phyloP scores from a whole-genome alignment of 2,329 filamentous ascomycete genomes.

The Colletotrichum acutatum region DNA sequence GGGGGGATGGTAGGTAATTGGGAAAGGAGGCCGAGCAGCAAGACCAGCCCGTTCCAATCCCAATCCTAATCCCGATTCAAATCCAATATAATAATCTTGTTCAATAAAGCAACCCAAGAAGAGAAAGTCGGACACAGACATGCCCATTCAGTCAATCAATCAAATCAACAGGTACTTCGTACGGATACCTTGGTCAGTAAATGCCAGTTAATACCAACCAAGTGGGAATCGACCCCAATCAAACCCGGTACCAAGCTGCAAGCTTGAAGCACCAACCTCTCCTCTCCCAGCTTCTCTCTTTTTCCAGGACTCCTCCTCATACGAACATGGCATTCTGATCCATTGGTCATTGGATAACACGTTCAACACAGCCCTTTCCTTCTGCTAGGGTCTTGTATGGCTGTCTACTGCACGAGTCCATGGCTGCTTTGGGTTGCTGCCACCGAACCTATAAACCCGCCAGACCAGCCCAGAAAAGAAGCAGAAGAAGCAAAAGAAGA shows the following conservation, averaged over 20 bases:
- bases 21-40: neutral
- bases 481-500: neutral
- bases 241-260: neutral
- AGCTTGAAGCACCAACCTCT: neutral
- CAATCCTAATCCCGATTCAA: neutral
- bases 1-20: too few species aligned
- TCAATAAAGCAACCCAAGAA: conserved; percentile 29
- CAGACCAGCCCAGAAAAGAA: neutral
- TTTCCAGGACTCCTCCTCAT: neutral
- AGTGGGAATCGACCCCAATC: neutral
- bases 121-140: conserved; percentile 6
- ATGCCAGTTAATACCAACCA: neutral
- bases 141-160: conserved; percentile 8
- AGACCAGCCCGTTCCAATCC: neutral
- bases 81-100: conserved; percentile 10
- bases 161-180: too few species aligned
- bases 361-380: neutral
- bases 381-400: neutral
- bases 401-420: neutral
- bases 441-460: neutral
- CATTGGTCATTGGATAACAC: too few species aligned
- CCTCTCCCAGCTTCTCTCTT: too few species aligned
- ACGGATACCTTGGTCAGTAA: too few species aligned
- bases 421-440: neutral
- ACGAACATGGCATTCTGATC: too few species aligned